Evolutionary conservation across 2,329 filamentous ascomycete species (phyloP).

Genomic region (Orbilia oligospora): DNA sequence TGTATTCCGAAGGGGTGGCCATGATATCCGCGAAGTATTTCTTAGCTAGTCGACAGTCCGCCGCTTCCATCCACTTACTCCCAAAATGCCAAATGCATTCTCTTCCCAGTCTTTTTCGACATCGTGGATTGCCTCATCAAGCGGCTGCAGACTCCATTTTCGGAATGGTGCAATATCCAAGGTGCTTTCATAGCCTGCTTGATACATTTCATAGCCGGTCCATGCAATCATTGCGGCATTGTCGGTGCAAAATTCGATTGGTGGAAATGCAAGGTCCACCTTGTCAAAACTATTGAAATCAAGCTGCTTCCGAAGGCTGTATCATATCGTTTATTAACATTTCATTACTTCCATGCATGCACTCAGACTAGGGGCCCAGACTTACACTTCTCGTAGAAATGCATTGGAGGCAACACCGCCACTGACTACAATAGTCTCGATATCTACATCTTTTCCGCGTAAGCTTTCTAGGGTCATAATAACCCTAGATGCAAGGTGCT

Average conservation of each 20-base stretch:
- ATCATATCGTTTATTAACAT: slow-evolving; percentile 67
- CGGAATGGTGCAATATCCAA: slow-evolving; percentile 74
- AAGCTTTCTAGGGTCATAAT: slow-evolving; percentile 75
- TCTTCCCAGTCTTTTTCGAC: slow-evolving; percentile 54
- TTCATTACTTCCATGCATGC: background rate
- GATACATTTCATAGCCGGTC: slow-evolving; percentile 92
- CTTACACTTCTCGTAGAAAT: slow-evolving; percentile 78
- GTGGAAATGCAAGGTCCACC: slow-evolving; percentile 80
- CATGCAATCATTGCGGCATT: slow-evolving; percentile 99
- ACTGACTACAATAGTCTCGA: slow-evolving; percentile 81
- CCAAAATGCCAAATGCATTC: slow-evolving; percentile 52
- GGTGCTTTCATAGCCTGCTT: slow-evolving; percentile 78
- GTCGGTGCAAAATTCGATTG: slow-evolving; percentile 84
- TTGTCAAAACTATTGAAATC: slow-evolving; percentile 71
- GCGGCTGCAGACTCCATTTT: slow-evolving; percentile 73
- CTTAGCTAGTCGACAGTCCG: slow-evolving; percentile 11
- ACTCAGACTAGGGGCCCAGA: slow-evolving; percentile 34
- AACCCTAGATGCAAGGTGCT: slow-evolving; percentile 84
- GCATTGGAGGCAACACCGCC: slow-evolving; percentile 91
- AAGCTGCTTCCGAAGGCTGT: slow-evolving; percentile 72
- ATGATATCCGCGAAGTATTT: background rate
- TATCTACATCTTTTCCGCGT: slow-evolving; percentile 62
- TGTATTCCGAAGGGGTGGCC: background rate
- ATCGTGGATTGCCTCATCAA: slow-evolving; percentile 32
- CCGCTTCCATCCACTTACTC: slow-evolving; percentile 51